phyloP scores from a whole-genome alignment of 495 filamentous ascomycete species.

The Hypomontagnella monticulosa region DNA sequence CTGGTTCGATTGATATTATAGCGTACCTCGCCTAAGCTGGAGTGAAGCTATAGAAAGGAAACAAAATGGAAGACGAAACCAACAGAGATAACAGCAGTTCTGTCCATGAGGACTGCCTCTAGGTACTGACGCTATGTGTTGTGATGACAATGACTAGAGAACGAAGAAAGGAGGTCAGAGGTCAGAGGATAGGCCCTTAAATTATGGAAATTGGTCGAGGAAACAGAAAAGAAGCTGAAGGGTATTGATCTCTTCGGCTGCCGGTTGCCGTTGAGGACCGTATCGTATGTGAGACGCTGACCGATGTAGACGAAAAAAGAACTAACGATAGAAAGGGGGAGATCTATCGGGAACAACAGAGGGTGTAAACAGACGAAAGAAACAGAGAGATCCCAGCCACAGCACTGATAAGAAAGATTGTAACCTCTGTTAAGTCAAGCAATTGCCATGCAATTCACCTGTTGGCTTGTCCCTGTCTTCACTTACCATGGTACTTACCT shows the following conservation, averaged over 20 bases:
- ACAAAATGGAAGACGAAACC: background rate
- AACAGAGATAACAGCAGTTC: background rate
- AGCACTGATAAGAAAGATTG: no score
- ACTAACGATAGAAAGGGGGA: background rate
- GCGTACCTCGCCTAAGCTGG: background rate
- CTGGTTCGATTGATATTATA: background rate
- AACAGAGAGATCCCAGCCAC: no score
- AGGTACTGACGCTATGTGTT: background rate
- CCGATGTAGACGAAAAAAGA: background rate
- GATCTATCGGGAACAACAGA: background rate
- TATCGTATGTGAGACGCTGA: conserved; percentile 15
- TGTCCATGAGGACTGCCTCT: conserved; percentile 5
- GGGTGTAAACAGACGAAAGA: background rate
- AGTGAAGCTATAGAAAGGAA: conserved; percentile 2
- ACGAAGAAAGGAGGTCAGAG: background rate
- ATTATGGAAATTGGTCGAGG: conserved; percentile 9
- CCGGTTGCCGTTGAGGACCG: conserved; percentile 28
- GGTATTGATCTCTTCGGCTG: conserved; percentile 22
- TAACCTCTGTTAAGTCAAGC: no score
- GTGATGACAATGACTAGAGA: background rate
- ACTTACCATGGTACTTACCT: no score
- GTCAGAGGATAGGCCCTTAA: background rate
- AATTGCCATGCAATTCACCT: no score
- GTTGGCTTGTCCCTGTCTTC: no score
- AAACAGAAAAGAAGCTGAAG: conserved; percentile 2